Base-by-base conservation (phyloP, 1,284 basidiomycete genomes). In the Marasmius sp. region DNA sequence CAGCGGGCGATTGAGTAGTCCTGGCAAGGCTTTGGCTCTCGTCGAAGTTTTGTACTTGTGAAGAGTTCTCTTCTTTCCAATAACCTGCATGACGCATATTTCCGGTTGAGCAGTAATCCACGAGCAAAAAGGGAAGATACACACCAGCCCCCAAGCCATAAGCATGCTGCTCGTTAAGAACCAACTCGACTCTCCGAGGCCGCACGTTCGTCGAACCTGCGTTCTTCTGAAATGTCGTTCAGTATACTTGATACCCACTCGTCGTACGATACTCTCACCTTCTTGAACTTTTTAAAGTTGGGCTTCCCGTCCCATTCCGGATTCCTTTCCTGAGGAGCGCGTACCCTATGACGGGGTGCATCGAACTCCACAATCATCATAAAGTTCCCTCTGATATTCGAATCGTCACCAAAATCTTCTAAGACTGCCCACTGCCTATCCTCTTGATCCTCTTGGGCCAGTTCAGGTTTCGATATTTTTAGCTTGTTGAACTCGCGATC, bases 251-350 rank as follows among this genome's bases (percentile, higher is more conserved):
- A 18, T 49, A 41, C 38, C 34, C 45, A n/a, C 18, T 12, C 38
- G 14, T 38, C n/a, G 18, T n/a, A 34, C 33, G 18, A 47, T 27
- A 43, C 27, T 6, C 45, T 50, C 34, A 88, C 92, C 85, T 88
- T 89, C 68, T 88, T 93, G 71, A 95, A 95, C 75, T 92, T 95
- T 74, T 95, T 95, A 75, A 89, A 95, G 71, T 95, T 89, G 1
- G 86, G 85, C 62, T 78, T 79, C 0, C 85, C 86, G 59, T 82
- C 75, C 83, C 87, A 89, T 18, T 82, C 76, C 6, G 77, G 64
- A 64, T 68, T 67, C 36, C 67, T 66, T 22, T 70, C 68, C 38
- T 41, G 18, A 9, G 66, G 0, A 66, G 62, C 20, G 68, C 67
- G 50, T 63, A 64, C 56, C 60, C 62, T 57, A 61, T 60, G 49